Base-by-base conservation (phyloP, 2,329 filamentous ascomycete genomes). In the Chaetomium olivaceum region DNA sequence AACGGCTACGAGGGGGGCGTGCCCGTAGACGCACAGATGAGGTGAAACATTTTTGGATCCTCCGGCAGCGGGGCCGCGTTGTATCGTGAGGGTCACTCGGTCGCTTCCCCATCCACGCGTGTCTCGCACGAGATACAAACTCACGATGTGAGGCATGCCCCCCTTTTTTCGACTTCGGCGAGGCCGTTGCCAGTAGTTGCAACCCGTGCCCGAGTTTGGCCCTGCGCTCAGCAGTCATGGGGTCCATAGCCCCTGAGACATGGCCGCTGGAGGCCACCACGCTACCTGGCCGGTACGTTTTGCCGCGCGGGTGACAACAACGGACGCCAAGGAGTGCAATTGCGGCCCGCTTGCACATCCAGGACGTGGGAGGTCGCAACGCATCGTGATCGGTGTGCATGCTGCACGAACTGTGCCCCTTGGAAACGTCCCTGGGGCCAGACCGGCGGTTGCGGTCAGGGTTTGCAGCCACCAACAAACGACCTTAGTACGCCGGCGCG, bases 1-100 rank as follows among this genome's bases (percentile, higher is more conserved):
- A 43, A 43, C 43, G 33, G 39, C 7, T 25, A 2, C 4, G 25
- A 25, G 33, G 21, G 55, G 23, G 55, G 31, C 14, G 55, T 58
- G 55, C 6, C 54, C 46, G 33, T 63, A 54, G 46, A 64, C 12
- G 3, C 7, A 5, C 46, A 63, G 48, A 36, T 58, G 23, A 39
- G 19, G 39, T 46, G 61, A 63, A 29, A 51, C 55, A 58, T 36
- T 39, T 36, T n/a, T 55, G 54, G 54, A 58, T 52, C 43, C 61
- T 55, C 54, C 43, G 55, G 39, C 5, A 56, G 51, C 19, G 29
- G 33, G 21, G 11, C 51, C 25, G 33, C 4, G 8, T 46, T 61
- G 59, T 61, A 23, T 7, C 59, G 25, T 21, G 39, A 54, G 25
- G 33, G 39, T 62, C 51, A 48, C 51, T 25, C 27, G 23, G 7